Percentiles rank a stretch among this genome's conserved stretches.
phyloP scores from a whole-genome alignment of 805 yeast genomes.

The Pichia rugopelliculosa region DNA sequence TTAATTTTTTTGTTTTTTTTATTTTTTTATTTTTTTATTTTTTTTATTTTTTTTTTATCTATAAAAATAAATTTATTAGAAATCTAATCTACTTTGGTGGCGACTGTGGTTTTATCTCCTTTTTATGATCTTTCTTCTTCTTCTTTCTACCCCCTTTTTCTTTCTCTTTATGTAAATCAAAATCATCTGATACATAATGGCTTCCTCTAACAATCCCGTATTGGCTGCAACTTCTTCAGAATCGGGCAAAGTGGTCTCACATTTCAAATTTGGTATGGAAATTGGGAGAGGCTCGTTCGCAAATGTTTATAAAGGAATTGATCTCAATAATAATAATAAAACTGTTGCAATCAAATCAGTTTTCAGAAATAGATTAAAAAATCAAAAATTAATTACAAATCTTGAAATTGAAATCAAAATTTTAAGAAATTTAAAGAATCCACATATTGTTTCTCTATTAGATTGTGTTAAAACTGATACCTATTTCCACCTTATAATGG shows the following conservation, averaged over 20 bases:
- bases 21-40: too few relatives aligned
- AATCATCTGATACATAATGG: neutral
- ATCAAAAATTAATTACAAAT: constrained; percentile 82
- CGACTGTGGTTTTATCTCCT: neutral
- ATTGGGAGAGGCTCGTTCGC: constrained; percentile 97
- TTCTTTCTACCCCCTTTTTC: neutral
- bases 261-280: constrained; percentile 62
- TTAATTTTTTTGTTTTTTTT: too few relatives aligned
- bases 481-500: constrained; percentile 89
- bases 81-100: neutral
- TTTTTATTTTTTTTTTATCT: too few relatives aligned
- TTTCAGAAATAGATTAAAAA: constrained; percentile 69
- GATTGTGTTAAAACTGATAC: constrained; percentile 72
- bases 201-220: constrained; percentile 1
- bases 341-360: constrained; percentile 90
- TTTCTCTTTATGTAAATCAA: neutral
- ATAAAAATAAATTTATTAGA: too few relatives aligned
- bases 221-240: constrained; percentile 11
- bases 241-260: constrained; percentile 30
- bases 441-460: constrained; percentile 81
- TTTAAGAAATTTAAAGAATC: constrained; percentile 79
- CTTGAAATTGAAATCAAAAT: constrained; percentile 89
- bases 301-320: constrained; percentile 80
- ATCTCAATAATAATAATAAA: constrained; percentile 37
- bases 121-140: neutral